phyloP scores from a whole-genome alignment of 2,329 filamentous ascomycete genomes.

The Colletotrichum sp. region DNA sequence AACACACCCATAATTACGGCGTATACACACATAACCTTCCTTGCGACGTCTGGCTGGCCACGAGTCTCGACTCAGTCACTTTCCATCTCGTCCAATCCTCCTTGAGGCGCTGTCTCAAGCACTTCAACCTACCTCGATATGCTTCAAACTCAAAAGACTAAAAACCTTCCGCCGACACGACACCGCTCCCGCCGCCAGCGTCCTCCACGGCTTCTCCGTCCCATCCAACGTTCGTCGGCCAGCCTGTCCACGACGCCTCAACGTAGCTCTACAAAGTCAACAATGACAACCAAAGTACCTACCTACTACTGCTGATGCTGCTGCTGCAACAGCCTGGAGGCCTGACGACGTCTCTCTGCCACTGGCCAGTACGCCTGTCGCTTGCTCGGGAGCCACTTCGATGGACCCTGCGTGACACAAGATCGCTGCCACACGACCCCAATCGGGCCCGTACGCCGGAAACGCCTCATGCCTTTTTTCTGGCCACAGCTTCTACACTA shows the following conservation, averaged over 20 bases:
- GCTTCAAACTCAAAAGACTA: slow-evolving; percentile 7
- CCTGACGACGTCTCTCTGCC: neutral
- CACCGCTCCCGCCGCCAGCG: neutral
- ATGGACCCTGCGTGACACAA: slow-evolving; percentile 10
- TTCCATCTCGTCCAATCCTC: neutral
- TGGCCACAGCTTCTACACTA: neutral
- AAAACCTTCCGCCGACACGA: neutral
- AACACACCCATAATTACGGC: neutral
- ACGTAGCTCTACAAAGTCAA: neutral
- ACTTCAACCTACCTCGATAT: neutral
- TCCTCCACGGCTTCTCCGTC: neutral
- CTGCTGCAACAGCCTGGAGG: neutral
- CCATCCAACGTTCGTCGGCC: neutral
- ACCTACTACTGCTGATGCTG: neutral
- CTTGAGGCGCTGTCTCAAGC: neutral
- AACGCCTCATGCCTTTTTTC: slow-evolving; percentile 5
- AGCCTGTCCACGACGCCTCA: neutral
- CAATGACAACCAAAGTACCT: neutral
- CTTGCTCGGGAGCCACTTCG: neutral
- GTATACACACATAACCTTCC: neutral
- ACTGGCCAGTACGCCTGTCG: neutral
- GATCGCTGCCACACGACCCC: slow-evolving; percentile 4
- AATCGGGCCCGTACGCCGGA: slow-evolving; percentile 6
- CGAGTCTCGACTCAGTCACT: neutral
- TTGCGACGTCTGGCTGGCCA: neutral